A percentile compares a stretch with the other conserved stretches of the same genome.
phyloP scores from a whole-genome alignment of 441 rosid genomes.

The Mallotus repandus region DNA sequence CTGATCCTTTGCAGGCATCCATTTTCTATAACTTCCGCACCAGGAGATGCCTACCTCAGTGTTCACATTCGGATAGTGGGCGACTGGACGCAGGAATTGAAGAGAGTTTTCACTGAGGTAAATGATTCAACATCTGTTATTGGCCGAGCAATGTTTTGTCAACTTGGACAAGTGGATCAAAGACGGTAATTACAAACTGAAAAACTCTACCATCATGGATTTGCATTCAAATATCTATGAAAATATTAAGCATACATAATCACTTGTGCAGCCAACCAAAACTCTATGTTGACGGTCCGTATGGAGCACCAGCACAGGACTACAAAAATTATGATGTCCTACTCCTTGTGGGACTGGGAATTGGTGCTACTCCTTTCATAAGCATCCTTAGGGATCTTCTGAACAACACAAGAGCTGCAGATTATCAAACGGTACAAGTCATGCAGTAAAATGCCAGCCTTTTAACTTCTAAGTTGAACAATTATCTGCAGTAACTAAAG shows the following conservation, averaged over 20 bases:
- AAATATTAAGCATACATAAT: constrained; percentile 14
- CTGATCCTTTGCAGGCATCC: constrained; percentile 71
- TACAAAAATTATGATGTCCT: constrained; percentile 83
- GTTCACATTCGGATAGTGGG: constrained; percentile 89
- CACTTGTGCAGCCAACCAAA: constrained; percentile 63
- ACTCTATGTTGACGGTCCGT: constrained; percentile 88
- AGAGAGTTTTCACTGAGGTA: constrained; percentile 60
- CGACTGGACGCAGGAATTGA: constrained; percentile 93
- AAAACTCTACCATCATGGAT: background rate
- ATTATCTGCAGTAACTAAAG: constrained; percentile 1
- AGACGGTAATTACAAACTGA: constrained; percentile 41
- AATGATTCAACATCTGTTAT: constrained; percentile 48
- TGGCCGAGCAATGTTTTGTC: constrained; percentile 60
- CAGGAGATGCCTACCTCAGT: constrained; percentile 81
- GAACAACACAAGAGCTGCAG: constrained; percentile 62
- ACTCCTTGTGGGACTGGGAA: constrained; percentile 93
- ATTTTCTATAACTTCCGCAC: constrained; percentile 97
- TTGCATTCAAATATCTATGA: background rate
- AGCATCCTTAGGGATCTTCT: constrained; percentile 90
- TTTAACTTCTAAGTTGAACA: background rate
- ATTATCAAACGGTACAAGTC: constrained; percentile 59
- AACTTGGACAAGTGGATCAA: constrained; percentile 35
- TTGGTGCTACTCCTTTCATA: constrained; percentile 95
- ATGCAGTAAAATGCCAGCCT: background rate
- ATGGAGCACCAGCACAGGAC: constrained; percentile 98